Percentiles rank a stretch among this genome's conserved stretches.
Evolutionary conservation across 345 rosid genomes (phyloP).

Genomic region (Angophora floribunda): DNA sequence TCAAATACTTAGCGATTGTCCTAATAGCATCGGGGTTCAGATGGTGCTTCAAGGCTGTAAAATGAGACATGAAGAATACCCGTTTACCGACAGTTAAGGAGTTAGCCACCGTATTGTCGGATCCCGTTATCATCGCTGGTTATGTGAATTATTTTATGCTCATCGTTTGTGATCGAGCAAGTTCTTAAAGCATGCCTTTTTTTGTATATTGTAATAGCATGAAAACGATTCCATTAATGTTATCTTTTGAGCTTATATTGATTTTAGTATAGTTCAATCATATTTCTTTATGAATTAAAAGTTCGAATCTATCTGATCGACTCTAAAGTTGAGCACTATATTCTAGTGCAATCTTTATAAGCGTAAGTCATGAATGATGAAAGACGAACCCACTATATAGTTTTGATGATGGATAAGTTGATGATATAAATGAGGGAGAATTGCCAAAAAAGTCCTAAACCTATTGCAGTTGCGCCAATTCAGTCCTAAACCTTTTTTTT

Average conservation of each 20-base stretch:
- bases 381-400: background rate
- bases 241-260: background rate
- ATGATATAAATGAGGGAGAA: too few relatives aligned
- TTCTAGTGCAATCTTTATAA: background rate
- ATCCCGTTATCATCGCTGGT: background rate
- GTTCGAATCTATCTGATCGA: background rate
- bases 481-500: too few relatives aligned
- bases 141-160: background rate
- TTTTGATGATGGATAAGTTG: background rate
- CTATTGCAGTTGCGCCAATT: too few relatives aligned
- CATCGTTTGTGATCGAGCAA: background rate
- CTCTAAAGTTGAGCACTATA: background rate
- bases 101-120: background rate
- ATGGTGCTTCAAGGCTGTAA: background rate
- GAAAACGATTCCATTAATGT: background rate
- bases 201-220: background rate
- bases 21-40: background rate
- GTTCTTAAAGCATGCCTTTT: background rate
- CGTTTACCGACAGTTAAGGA: background rate
- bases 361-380: background rate
- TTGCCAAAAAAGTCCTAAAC: too few relatives aligned
- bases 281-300: background rate
- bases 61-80: background rate
- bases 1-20: background rate
- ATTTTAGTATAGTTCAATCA: background rate